Base-by-base conservation (phyloP, 768 basidiomycete species). In the Leccinum obscurum region DNA sequence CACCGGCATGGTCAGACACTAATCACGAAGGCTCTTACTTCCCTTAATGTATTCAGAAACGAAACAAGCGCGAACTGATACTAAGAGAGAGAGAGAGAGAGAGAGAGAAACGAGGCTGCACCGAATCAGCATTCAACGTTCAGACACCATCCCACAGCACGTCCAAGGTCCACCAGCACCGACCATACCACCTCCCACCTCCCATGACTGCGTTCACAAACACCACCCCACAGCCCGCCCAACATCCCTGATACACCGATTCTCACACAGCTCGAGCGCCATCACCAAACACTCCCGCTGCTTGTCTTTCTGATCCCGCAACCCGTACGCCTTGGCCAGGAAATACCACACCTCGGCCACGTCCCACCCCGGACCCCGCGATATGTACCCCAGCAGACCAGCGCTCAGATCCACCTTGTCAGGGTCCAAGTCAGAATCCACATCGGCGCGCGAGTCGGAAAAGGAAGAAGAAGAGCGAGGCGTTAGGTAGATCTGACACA, bases 291-390 rank as follows among this genome's bases (percentile, higher is more conserved):
- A 90, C 72, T 95, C 91, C 57, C 83, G 79, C 67, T 92, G 90
- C 54, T 84, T 78, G 54, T 86, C 87, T 62, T 82, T 84, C 54
- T 88, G 81, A 2, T 83, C 88, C 67, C 92, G 92, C 64, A 87
- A 69, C 52, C 88, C 86, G 68, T 90, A 90, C 24, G 88, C 89
- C 67, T 88, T 92, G 6, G 88, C 92, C 14, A 98, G 81, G 71
- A 87, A 91, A 73, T 90, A 96, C 96, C 96, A 99, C 26, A 91
- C 95, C 72, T 98, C 96, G 0, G 95, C 85, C 2, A 90, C 83
- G 71, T 97, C 89, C 94, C 95, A 98, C 11, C 89, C 96, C 0
- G 79, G 77, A 1, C 90, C 92, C 44, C 85, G 84, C 0, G 93
- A 92, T 52, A 94, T 69, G 63, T 90, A 85, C 1, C 83, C 83